Base-by-base conservation (phyloP, 169 alveolate genomes). In the Theileria sp. region DNA sequence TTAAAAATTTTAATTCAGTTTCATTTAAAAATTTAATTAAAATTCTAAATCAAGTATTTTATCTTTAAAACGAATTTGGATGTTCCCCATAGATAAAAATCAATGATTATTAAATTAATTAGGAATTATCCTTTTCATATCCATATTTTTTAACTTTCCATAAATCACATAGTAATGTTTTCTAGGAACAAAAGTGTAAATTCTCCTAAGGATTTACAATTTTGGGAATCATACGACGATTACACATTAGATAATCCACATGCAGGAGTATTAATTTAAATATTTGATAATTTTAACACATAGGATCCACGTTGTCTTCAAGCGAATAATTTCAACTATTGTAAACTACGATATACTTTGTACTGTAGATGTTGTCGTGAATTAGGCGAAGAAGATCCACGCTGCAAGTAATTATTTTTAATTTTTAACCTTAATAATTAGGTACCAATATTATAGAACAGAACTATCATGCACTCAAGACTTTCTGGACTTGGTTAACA, bases 381-480 rank as follows among this genome's bases (percentile, higher is more conserved):
- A 80, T 81, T 90, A 19, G 89, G 93, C 49, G 94, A 90, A 38
- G 94, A 87, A 5, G 78, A 90, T 68, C 94, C 94, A 25, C 94
- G 94, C 19, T 90, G 94, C 92, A 86, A 74, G 92, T 88, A 38
- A 17, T 34, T 66, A 58, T 17, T 17, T 36, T 3, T 9, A 4
- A n/a, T 12, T 15, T 30, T 66, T 19, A 13, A 5, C 30, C n/a
- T 15, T n/a, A 17, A 28, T n/a, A 9, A 26, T 9, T 68, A 88
- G 93, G 77, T 90, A 87, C 77, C 94, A 90, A 68, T 90, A 90
- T 72, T 90, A 90, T 72, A 79, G 94, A 30, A 87, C 94, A 6
- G 93, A 90, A 67, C 79, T 90, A 64, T 92, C 94, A 62, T 90
- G 94, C 64, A 90, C 94, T 23, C 92, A 84, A 34, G 94, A 90